Base-by-base conservation (phyloP, 129 eudicot genomes). In the Chrysanthemum makinoi region DNA sequence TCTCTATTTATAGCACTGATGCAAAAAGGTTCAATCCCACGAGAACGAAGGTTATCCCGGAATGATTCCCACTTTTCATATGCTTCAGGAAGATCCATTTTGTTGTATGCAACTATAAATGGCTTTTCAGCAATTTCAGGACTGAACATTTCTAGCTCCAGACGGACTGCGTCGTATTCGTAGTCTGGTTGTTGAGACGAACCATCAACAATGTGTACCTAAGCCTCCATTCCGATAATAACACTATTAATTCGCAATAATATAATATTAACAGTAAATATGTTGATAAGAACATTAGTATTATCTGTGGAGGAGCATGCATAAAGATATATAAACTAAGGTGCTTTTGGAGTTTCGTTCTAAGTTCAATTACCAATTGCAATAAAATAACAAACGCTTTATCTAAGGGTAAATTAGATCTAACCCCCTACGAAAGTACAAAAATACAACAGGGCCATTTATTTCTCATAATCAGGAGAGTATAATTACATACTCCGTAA, bases 1-100 rank as follows among this genome's bases (percentile, higher is more conserved):
- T 94, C 88, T 69, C 87, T 78, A 35, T 73, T 87, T 52, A 82
- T 85, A 13, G 98, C 98, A 84, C 98, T 94, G 82, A 94, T 94
- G 79, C 98, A 87, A 75, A 87, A 85, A 16, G 96, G 90, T 74
- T 86, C 85, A 68, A 87, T 75, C 59, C 97, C 98, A 49, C 75
- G 84, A 26, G 90, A 63, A 51, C 11, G 74, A 35, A 89, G 82
- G 19, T 22, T 28, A 64, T 87, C 83, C 74, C 69, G 83, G 72
- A 89, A 94, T 18, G 87, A 82, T 59, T 67, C 65, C 98, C 98
- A 94, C 4, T 83, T 89, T 53, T 87, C 89, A 64, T 79, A 79
- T 69, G 98, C 96, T 44, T 94, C 96, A 6, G 95, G 98, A 52
- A 94, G 96, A 81, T 94, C 98, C 98, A 94, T 89, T 80, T 94